These are phyloP conservation scores for Sistotremastrum niveocremeum DNA, from an alignment of 768 basidiomycete genomes.

Conservation along the genomic window DNA sequence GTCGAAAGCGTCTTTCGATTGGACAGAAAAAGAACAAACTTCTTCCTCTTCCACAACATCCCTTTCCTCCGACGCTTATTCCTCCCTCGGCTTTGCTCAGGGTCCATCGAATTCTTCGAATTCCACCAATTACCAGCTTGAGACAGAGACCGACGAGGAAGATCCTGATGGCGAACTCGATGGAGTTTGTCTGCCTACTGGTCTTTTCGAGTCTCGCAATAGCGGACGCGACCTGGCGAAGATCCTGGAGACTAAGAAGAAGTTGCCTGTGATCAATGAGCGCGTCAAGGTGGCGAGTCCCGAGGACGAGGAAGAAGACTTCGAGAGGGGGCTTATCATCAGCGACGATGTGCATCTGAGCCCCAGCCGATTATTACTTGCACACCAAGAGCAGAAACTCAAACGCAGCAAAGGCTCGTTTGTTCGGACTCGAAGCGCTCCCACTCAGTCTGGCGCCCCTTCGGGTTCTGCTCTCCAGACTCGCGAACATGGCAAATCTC, in stretches of 20 bases:
- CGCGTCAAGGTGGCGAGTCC: slow-evolving; percentile 38
- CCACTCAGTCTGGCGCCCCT: slow-evolving; percentile 45
- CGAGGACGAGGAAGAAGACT: slow-evolving; percentile 63
- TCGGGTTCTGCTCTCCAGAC: background rate
- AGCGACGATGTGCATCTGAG: slow-evolving; percentile 75
- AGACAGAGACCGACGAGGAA: slow-evolving; percentile 58
- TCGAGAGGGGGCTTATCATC: slow-evolving; percentile 74
- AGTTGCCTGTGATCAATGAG: slow-evolving; percentile 39
- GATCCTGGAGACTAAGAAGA: slow-evolving; percentile 42
- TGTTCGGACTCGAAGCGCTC: slow-evolving; percentile 28
- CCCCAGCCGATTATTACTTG: slow-evolving; percentile 55
- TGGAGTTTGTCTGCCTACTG: slow-evolving; percentile 64
- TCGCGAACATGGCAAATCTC: slow-evolving; percentile 13
- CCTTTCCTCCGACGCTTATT: slow-evolving; percentile 70
- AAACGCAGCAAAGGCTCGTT: slow-evolving; percentile 49
- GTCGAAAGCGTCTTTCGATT: slow-evolving; percentile 75
- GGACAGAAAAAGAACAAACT: slow-evolving; percentile 75
- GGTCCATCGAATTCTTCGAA: slow-evolving; percentile 60
- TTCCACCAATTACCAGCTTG: slow-evolving; percentile 51
- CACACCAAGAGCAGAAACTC: slow-evolving; percentile 30
- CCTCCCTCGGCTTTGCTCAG: slow-evolving; percentile 55
- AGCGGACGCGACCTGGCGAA: slow-evolving; percentile 36
- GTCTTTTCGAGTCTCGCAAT: slow-evolving; percentile 61
- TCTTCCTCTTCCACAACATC: slow-evolving; percentile 46
- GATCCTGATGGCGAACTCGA: slow-evolving; percentile 54